Evolutionary conservation across 139 green algal genomes (phyloP).

Genomic region (Chlorella sp.): DNA sequence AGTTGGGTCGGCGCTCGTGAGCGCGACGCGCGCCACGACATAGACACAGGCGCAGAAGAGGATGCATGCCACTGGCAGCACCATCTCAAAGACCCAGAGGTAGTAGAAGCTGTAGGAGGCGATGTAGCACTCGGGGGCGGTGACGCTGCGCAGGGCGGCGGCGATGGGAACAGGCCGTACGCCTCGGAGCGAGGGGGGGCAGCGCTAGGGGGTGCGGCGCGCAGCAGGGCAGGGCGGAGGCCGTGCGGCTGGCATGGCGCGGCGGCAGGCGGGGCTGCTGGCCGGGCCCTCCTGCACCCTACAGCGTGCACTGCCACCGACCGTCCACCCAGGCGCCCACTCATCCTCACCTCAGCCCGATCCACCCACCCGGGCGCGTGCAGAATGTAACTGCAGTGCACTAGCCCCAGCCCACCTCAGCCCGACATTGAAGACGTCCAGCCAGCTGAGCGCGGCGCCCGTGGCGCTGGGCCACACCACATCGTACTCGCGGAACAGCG

Average conservation of each 20-base stretch:
- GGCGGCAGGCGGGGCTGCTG: too few relatives aligned
- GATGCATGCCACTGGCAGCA: slow-evolving; percentile 29
- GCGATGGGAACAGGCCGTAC: not conserved
- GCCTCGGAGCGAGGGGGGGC: not conserved
- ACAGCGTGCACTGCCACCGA: too few relatives aligned
- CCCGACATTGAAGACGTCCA: slow-evolving; percentile 47
- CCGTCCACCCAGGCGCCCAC: too few relatives aligned
- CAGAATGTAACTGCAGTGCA: too few relatives aligned
- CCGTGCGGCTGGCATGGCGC: not conserved
- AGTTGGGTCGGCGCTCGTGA: not conserved
- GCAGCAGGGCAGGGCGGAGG: not conserved
- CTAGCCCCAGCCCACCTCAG: too few relatives aligned
- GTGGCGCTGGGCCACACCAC: slow-evolving; percentile 42
- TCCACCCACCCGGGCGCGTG: too few relatives aligned
- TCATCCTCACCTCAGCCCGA: too few relatives aligned
- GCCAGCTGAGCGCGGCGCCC: slow-evolving; percentile 20
- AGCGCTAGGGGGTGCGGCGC: too few relatives aligned
- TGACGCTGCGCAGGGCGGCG: not conserved
- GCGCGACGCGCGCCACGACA: not conserved
- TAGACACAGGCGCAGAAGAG: slow-evolving; percentile 10
- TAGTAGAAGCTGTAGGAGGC: slow-evolving; percentile 34
- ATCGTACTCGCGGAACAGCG: slow-evolving; percentile 48
- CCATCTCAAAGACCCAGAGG: slow-evolving; percentile 36
- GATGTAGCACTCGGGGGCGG: slow-evolving; percentile 39
- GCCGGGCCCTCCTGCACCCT: too few relatives aligned